These are phyloP conservation scores for Aspergillus proliferans DNA, from an alignment of 2,329 filamentous ascomycete genomes.

Conservation along the genomic window DNA sequence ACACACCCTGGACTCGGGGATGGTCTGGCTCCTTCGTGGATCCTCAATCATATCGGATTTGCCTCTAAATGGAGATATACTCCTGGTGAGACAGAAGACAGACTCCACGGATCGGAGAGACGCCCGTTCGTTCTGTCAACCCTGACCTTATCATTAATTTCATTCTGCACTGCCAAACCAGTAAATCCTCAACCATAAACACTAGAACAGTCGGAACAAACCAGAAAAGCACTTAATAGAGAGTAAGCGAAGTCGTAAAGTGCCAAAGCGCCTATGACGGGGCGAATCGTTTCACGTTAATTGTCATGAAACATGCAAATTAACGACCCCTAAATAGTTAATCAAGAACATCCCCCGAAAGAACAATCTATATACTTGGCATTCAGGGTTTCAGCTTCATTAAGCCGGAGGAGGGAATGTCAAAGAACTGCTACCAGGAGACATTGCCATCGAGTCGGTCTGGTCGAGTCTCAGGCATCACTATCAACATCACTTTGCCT, in stretches of 20 bases:
- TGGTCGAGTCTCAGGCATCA: background rate
- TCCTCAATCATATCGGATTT: conserved; percentile 2
- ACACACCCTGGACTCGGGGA: background rate
- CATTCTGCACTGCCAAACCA: no score
- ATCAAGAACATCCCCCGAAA: background rate
- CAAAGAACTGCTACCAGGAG: background rate
- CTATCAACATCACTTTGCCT: background rate
- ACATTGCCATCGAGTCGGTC: background rate
- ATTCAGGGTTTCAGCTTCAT: conserved; percentile 19
- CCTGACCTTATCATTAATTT: no score
- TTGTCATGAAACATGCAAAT: conserved; percentile 11
- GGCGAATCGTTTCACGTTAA: conserved; percentile 14
- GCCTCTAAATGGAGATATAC: conserved; percentile 4
- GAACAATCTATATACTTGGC: conserved; percentile 10
- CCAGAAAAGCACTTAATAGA: background rate
- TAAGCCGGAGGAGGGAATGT: conserved; percentile 3
- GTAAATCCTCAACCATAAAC: background rate
- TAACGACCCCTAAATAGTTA: conserved; percentile 4
- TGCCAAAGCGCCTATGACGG: conserved; percentile 8
- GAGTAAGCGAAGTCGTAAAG: background rate
- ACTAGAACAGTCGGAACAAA: background rate
- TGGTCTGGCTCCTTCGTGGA: background rate
- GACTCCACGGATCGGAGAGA: background rate
- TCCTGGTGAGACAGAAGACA: background rate
- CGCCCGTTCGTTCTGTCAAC: background rate